Percentiles rank a stretch among this genome's conserved stretches.
These are phyloP conservation scores for Thymus quinquecostatus DNA, from an alignment of 257 asterid species.

Conservation along the genomic window DNA sequence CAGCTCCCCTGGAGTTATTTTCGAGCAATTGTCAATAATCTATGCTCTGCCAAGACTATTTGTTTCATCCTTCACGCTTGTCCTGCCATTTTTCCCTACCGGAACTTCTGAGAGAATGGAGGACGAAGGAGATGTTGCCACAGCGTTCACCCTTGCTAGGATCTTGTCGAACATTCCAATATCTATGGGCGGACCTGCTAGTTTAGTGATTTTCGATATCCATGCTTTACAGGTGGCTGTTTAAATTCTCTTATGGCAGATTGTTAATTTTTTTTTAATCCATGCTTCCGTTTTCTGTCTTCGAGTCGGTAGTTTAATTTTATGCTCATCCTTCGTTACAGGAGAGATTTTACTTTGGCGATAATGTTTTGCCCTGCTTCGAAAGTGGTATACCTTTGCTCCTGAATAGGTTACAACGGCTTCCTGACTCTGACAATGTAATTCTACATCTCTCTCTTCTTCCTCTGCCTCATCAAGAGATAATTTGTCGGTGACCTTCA, in stretches of 20 bases:
- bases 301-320: slow-evolving; percentile 22
- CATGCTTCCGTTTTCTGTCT: slow-evolving; percentile 1
- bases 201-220: slow-evolving; percentile 88
- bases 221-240: slow-evolving; percentile 92
- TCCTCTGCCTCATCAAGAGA: neutral
- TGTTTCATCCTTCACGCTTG: slow-evolving; percentile 93
- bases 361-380: slow-evolving; percentile 88
- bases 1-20: slow-evolving; percentile 95
- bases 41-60: slow-evolving; percentile 92
- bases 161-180: slow-evolving; percentile 90
- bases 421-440: slow-evolving; percentile 96
- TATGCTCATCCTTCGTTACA: slow-evolving; percentile 33
- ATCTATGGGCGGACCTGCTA: slow-evolving; percentile 93
- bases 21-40: slow-evolving; percentile 89
- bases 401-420: slow-evolving; percentile 83
- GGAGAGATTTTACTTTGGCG: slow-evolving; percentile 99
- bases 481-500: neutral
- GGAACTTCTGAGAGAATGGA: slow-evolving; percentile 99
- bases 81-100: slow-evolving; percentile 97
- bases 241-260: slow-evolving; percentile 25
- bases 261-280: slow-evolving; percentile 6
- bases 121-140: slow-evolving; percentile 99
- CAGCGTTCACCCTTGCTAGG: slow-evolving; percentile 96
- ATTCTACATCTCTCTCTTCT: slow-evolving; percentile 9
- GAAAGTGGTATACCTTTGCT: slow-evolving; percentile 98